Base-by-base conservation (phyloP, 2,329 filamentous ascomycete species). In the Diaporthe destruens region DNA sequence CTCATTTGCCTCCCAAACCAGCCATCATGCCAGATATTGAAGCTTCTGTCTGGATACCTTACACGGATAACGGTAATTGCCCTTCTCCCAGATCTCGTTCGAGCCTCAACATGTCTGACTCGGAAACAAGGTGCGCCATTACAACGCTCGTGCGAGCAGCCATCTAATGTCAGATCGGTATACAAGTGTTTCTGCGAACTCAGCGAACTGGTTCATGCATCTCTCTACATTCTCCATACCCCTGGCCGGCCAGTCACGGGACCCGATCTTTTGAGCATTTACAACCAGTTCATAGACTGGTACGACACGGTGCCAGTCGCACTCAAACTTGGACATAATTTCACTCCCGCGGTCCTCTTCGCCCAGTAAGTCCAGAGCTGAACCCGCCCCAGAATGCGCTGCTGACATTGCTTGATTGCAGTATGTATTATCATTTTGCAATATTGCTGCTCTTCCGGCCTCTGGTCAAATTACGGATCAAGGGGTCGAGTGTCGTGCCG, bases 361-460 rank as follows among this genome's bases (percentile, higher is more conserved):
- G 87, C 92, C 49, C 92, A 94, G 92, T 94, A 84, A 85, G 92
- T 86, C 3, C 11, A 29, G 23, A 53, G 16, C 42, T 67, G 11
- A 0, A 1, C 6, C 3, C 11, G 7, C 14, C 39, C 9, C 47
- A 16, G 18, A 18, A 9, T 34, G 3, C 9, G 44, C 18, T 61
- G 67, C 76, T 77, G 68, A 72, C 49, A 18, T 9, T 3, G 7
- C 23, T 69, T 73, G 20, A 63, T 14, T 14, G 7, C 72, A 91
- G 90, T 79, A 91, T 93, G 90, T 90, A 93, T 75, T 92, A 93
- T 78, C 88, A 93, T 77, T 91, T 91, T 74, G 88, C 90, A 39
- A 91, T 92, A n/a, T 80, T 93, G 0, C 87, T 94, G n/a, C 86
- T 95, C 1, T 94, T 94, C 79, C 87, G 93, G 8, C 93, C 93